Base-by-base conservation (phyloP, 192 early-diverging fungal genomes). In the Powellomyces hirtus region DNA sequence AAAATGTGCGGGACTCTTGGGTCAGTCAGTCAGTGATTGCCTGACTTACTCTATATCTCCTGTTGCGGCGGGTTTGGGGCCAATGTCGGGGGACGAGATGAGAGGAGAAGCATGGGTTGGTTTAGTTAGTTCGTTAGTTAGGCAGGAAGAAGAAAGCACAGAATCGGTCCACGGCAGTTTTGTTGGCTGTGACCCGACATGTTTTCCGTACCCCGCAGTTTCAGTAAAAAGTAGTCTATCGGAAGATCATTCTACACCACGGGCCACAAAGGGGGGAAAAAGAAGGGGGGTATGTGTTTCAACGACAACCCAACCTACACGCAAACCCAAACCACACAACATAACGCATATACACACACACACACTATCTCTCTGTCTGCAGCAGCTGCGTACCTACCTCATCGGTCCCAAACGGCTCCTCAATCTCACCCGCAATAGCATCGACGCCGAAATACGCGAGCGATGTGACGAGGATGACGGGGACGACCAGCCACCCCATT, bases 391-490 rank as follows among this genome's bases (percentile, higher is more conserved):
- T 13, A 59, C 34, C 27, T 13, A 55, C 50, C 50, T 59, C 58
- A 27, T 59, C 58, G 2, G 29, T 22, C 35, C 58, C 58, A 59
- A 59, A 59, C 34, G 63, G 63, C 27, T 65, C 49, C 30, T 65
- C 49, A 51, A 65, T 52, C 45, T 50, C 68, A n/a, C 20, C 58
- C n/a, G 68, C 66, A 22, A 78, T 74, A 20, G 77, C 77, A 62
- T 92, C 86, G 30, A 89, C 87, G 61, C 93, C 93, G 34, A 92
- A 78, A 60, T 90, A 84, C 0, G 71, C 71, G 50, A 92, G 86
- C 8, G 89, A 68, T 2, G 86, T 74, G 16, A 92, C 71, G 44
- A 88, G 79, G 49, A 84, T 81, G 8, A 93, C 64, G 8, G 85
- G 76, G 26, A 92, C 81, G 51, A 87, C 84, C 33, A 80, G 59